Conservation (phyloP, 2,329 filamentous ascomycete species). For the Phaeosphaeria sp. region DNA sequence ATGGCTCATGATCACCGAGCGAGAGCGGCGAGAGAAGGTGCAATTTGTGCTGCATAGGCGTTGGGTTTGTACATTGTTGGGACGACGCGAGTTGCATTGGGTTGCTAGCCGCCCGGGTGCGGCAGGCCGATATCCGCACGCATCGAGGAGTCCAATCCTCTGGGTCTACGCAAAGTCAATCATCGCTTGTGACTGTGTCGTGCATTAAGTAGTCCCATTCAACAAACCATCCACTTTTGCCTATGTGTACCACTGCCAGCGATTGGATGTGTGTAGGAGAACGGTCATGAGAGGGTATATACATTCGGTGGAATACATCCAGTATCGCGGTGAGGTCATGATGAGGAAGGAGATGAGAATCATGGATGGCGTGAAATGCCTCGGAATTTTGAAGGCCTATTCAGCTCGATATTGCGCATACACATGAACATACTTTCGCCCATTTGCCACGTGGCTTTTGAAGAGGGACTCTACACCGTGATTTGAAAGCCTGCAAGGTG, state of each 20-base stretch:
- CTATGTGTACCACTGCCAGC: constrained; percentile 44
- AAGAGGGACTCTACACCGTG: constrained; percentile 4
- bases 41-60: constrained; percentile 17
- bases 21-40: background rate
- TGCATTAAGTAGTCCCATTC: constrained; percentile 21
- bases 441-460: constrained; percentile 4
- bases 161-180: constrained; percentile 3
- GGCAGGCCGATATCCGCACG: constrained; percentile 12
- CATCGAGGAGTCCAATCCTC: constrained; percentile 7
- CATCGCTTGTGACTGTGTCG: background rate
- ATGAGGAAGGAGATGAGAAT: background rate
- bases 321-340: constrained; percentile 6
- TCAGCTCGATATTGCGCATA: background rate
- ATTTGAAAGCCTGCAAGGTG: background rate
- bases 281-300: constrained; percentile 38
- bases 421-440: constrained; percentile 2
- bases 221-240: constrained; percentile 19
- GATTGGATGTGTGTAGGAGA: constrained; percentile 32
- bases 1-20: background rate
- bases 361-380: background rate
- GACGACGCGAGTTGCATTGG: constrained; percentile 14
- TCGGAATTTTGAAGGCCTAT: background rate
- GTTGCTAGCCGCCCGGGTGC: constrained; percentile 20
- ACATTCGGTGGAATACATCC: constrained; percentile 36
- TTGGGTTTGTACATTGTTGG: constrained; percentile 17